These are phyloP conservation scores for Dothistroma pini DNA, from an alignment of 2,329 filamentous ascomycete species.

Conservation along the genomic window DNA sequence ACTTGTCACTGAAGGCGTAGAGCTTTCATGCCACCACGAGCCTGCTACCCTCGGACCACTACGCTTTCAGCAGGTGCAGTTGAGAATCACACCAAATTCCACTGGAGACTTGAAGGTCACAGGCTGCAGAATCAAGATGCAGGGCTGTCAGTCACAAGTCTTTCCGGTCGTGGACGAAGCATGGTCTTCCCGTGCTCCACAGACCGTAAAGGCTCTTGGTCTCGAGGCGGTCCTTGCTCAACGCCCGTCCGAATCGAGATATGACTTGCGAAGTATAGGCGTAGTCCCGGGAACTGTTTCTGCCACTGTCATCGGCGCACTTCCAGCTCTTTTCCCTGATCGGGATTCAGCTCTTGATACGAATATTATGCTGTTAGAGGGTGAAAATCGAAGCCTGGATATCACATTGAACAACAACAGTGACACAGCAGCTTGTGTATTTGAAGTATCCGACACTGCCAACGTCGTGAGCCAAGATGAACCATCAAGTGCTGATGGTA, in stretches of 20 bases:
- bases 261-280: slow-evolving; percentile 16
- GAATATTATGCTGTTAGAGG: slow-evolving; percentile 88
- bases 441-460: slow-evolving; percentile 26
- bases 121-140: slow-evolving; percentile 75
- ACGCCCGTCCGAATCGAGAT: slow-evolving; percentile 2
- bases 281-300: slow-evolving; percentile 24
- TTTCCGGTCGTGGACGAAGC: slow-evolving; percentile 79
- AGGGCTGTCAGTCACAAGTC: slow-evolving; percentile 73
- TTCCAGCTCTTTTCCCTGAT: slow-evolving; percentile 73
- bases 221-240: slow-evolving; percentile 7
- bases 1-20: slow-evolving; percentile 68
- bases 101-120: slow-evolving; percentile 69
- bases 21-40: slow-evolving; percentile 64
- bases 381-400: slow-evolving; percentile 73
- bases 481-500: neutral
- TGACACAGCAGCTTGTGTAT: slow-evolving; percentile 70
- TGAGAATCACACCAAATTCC: slow-evolving; percentile 64
- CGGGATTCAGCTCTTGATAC: slow-evolving; percentile 76
- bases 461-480: slow-evolving; percentile 16
- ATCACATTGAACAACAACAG: slow-evolving; percentile 79
- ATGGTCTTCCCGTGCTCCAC: slow-evolving; percentile 67
- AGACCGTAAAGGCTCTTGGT: slow-evolving; percentile 63
- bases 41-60: slow-evolving; percentile 73
- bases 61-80: slow-evolving; percentile 71
- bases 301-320: slow-evolving; percentile 67